These are phyloP conservation scores for Aspergillus sp. DNA, from an alignment of 2,329 filamentous ascomycete genomes.

Conservation along the genomic window DNA sequence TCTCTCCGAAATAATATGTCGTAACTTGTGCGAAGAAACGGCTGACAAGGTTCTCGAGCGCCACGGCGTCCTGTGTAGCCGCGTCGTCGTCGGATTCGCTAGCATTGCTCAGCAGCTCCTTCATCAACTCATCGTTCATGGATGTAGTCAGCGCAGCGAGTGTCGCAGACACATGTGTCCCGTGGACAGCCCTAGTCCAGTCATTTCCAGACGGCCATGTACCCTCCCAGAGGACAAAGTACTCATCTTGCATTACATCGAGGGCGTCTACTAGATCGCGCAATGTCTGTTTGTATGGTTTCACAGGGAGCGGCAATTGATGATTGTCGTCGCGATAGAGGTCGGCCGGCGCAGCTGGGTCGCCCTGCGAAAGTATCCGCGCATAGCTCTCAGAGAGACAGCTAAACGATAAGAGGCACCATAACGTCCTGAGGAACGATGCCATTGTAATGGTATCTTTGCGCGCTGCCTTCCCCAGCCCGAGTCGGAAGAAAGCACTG, in stretches of 20 bases:
- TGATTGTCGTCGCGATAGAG: conserved; percentile 10
- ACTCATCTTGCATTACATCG: conserved; percentile 72
- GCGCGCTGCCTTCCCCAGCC: not conserved
- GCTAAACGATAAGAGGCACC: conserved; percentile 23
- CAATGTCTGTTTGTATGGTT: conserved; percentile 24
- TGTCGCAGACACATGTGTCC: conserved; percentile 74
- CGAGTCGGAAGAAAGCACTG: not conserved
- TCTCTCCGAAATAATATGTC: conserved; percentile 83
- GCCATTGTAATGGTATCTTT: not conserved
- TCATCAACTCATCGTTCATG: conserved; percentile 46
- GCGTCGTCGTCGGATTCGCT: conserved; percentile 3
- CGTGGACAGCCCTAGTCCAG: conserved; percentile 86
- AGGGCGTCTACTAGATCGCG: conserved; percentile 61
- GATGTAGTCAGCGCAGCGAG: conserved; percentile 67
- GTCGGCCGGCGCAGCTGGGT: conserved; percentile 14
- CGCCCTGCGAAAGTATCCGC: conserved; percentile 31
- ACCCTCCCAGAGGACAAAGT: conserved; percentile 74
- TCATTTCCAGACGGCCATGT: conserved; percentile 86
- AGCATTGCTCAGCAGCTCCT: conserved; percentile 24
- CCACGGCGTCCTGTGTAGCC: conserved; percentile 32
- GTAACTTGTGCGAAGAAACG: conserved; percentile 75
- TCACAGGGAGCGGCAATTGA: conserved; percentile 16
- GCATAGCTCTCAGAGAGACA: conserved; percentile 27
- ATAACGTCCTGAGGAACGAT: conserved; percentile 15
- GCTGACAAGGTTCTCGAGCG: conserved; percentile 76